Evolutionary conservation across 441 rosid genomes (phyloP).

Genomic region (Kokia cookei): DNA sequence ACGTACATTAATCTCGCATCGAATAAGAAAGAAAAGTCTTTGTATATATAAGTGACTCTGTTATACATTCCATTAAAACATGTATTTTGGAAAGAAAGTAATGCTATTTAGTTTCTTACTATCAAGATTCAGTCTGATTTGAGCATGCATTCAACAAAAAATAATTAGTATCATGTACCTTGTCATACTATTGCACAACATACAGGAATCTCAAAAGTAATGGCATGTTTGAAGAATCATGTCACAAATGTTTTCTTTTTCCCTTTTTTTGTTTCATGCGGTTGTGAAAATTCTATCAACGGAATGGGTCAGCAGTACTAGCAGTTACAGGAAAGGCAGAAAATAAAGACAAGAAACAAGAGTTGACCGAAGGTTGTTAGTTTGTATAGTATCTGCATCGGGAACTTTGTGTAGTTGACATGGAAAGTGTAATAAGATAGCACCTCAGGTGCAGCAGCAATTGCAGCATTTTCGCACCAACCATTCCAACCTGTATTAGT

Average conservation of each 20-base stretch:
- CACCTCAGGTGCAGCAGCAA: conserved; percentile 20
- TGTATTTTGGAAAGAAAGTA: too few relatives aligned
- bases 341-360: neutral
- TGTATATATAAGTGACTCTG: too few relatives aligned
- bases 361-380: neutral
- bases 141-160: neutral
- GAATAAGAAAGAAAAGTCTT: too few relatives aligned
- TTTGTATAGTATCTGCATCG: neutral
- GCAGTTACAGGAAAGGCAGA: neutral
- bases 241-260: neutral
- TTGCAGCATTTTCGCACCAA: conserved; percentile 43
- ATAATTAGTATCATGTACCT: neutral
- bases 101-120: neutral
- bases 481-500: conserved; percentile 48
- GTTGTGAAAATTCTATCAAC: neutral
- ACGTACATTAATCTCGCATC: too few relatives aligned
- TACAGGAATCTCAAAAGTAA: neutral
- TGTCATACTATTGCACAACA: neutral
- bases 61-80: too few relatives aligned
- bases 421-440: neutral
- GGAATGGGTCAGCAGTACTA: neutral
- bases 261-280: neutral
- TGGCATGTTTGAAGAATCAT: neutral
- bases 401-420: neutral
- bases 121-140: neutral